These are phyloP conservation scores for Lichenothelia convexa DNA, from an alignment of 495 filamentous ascomycete genomes.

Conservation along the genomic window DNA sequence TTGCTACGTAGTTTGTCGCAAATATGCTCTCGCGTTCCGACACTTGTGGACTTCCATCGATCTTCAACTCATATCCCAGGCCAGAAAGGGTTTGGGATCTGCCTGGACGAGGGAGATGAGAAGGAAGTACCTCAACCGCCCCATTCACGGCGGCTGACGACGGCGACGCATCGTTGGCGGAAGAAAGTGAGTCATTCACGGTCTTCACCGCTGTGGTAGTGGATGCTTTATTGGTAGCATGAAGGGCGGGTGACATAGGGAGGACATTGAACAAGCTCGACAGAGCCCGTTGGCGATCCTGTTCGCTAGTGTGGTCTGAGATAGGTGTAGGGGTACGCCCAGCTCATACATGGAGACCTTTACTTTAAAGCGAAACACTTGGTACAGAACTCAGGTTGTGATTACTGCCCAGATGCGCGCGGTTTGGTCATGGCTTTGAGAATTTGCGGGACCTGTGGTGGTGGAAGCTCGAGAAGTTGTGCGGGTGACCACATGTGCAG, in stretches of 20 bases:
- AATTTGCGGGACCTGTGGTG: too few relatives aligned
- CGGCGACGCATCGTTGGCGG: slow-evolving; percentile 3
- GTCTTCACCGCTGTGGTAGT: slow-evolving; percentile 11
- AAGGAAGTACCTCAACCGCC: slow-evolving; percentile 9
- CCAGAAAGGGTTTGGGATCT: slow-evolving; percentile 12
- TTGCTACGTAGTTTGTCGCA: slow-evolving; percentile 38
- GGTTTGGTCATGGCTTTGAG: too few relatives aligned
- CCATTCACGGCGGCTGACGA: slow-evolving; percentile 1
- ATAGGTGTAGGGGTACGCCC: too few relatives aligned
- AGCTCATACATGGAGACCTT: too few relatives aligned
- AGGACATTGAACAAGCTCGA: too few relatives aligned
- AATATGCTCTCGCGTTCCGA: slow-evolving; percentile 48
- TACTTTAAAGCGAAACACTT: too few relatives aligned
- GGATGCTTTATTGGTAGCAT: not conserved
- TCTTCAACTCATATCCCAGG: slow-evolving; percentile 6
- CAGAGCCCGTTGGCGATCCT: too few relatives aligned
- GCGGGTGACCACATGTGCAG: too few relatives aligned
- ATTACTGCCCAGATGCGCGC: too few relatives aligned
- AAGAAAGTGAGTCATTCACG: slow-evolving; percentile 6
- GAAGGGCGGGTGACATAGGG: not conserved
- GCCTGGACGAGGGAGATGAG: slow-evolving; percentile 11
- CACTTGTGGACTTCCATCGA: slow-evolving; percentile 29
- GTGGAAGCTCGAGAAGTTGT: too few relatives aligned
- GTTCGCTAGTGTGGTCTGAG: too few relatives aligned
- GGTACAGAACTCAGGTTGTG: too few relatives aligned